A percentile compares a stretch with the other conserved stretches of the same genome.
Evolutionary conservation across 1,139 yeast species (phyloP).

Genomic region (Hemisphaericaspora lyxosophila): DNA sequence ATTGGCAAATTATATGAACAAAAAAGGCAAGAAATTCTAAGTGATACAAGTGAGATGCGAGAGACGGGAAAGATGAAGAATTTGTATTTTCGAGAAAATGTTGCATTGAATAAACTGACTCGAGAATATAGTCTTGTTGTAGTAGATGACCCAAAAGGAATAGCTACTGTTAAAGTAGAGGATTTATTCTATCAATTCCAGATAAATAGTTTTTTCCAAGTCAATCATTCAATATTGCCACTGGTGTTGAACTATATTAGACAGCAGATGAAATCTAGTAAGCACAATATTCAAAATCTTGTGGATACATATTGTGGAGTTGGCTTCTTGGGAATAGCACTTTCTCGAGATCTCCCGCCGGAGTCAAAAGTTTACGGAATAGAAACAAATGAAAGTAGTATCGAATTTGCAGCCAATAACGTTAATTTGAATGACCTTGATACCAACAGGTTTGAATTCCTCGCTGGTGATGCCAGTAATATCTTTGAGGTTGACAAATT

Average conservation of each 20-base stretch:
- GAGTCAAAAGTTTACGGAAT: slow-evolving; percentile 43
- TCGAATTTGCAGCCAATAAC: slow-evolving; percentile 40
- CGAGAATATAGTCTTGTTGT: slow-evolving; percentile 14
- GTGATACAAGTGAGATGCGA: neutral
- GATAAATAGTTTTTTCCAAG: slow-evolving; percentile 38
- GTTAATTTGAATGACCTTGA: slow-evolving; percentile 39
- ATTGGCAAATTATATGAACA: slow-evolving; percentile 20
- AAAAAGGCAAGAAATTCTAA: slow-evolving; percentile 1
- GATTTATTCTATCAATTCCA: slow-evolving; percentile 34
- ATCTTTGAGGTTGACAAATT: slow-evolving; percentile 33
- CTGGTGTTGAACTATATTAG: slow-evolving; percentile 33
- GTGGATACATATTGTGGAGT: slow-evolving; percentile 50
- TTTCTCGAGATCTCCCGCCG: slow-evolving; percentile 27
- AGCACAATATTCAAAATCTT: slow-evolving; percentile 26
- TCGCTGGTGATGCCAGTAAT: slow-evolving; percentile 39
- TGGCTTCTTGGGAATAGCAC: slow-evolving; percentile 45
- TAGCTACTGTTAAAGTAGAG: slow-evolving; percentile 32
- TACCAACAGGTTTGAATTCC: slow-evolving; percentile 31
- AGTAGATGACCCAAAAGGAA: slow-evolving; percentile 23
- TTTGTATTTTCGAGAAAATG: neutral
- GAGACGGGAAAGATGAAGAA: neutral
- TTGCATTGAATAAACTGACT: neutral
- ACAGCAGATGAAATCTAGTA: slow-evolving; percentile 19
- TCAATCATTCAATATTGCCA: slow-evolving; percentile 36
- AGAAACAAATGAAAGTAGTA: slow-evolving; percentile 35